Base-by-base conservation (phyloP, 768 basidiomycete species). In the Podaxis sp. region DNA sequence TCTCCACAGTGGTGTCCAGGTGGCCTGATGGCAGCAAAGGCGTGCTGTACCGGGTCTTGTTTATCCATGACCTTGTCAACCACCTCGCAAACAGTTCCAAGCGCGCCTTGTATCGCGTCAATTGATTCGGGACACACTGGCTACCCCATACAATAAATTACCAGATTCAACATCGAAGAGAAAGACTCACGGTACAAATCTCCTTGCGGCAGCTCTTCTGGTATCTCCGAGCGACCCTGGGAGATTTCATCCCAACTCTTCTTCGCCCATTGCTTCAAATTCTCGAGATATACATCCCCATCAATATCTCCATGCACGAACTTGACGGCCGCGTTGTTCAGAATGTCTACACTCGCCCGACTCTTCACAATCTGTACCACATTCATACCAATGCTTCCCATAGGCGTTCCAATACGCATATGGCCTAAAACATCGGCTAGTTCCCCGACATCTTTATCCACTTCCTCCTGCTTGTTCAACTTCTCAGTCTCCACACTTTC, bases 1-100 rank as follows among this genome's bases (percentile, higher is more conserved):
- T 95, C 93, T 1, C 91, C 91, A 68, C 95, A 96, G 66, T 98
- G 95, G 77, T 97, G 95, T 1, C 96, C 95, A 0, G 95, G 95
- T 0, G 95, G 95, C 53, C 95, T 76, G 18, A 97, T 81, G 0
- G 86, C 88, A 9, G 92, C 93, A 70, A 98, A 98, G 0, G 90
- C 91, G 66, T 76, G 76, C 61, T 74, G 64, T 51, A 69, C 50
- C 0, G 63, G 55, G 53, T 57, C 44, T 61, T 18, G 25, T 50
- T 13, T 7, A 10, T 47, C 48, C 9, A 88, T 64, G 14, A 94
- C 82, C 1, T 71, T 73, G 59, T 98, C 94, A 0, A 98, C 88
- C 0, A 93, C 94, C 73, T 96, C 89, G 70, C 92, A 95, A 0
- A 93, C 84, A 0, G 93, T 88, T 0, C 90, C 91, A 0, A 93